These are phyloP conservation scores for Pichia sp. DNA, from an alignment of 1,139 yeast species.

Conservation along the genomic window DNA sequence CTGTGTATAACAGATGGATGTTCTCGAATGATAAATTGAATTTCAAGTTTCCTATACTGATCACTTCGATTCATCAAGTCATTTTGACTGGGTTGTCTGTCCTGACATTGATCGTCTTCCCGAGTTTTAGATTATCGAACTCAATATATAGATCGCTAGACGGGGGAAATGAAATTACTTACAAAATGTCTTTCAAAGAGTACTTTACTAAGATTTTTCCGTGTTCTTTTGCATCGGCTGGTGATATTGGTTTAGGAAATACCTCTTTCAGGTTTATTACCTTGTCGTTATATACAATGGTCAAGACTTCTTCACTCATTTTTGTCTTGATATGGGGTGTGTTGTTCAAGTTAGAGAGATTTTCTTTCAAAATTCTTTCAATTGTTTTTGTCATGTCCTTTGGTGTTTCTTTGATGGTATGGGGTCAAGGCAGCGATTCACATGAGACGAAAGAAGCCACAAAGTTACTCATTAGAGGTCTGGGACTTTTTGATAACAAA, in stretches of 20 bases:
- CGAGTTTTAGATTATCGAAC: conserved; percentile 34
- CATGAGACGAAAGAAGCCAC: not conserved
- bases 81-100: conserved; percentile 48
- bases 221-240: conserved; percentile 81
- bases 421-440: conserved; percentile 27
- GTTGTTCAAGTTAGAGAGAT: conserved; percentile 64
- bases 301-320: conserved; percentile 79
- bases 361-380: conserved; percentile 53
- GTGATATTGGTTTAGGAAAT: conserved; percentile 91
- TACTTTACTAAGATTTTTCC: conserved; percentile 60
- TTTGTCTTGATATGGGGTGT: conserved; percentile 87
- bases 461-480: not conserved
- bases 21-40: conserved; percentile 71
- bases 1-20: conserved; percentile 98
- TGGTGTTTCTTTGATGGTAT: conserved; percentile 84
- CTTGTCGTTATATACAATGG: conserved; percentile 82
- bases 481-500: not conserved
- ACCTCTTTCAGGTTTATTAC: conserved; percentile 73
- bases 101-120: conserved; percentile 36
- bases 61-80: conserved; percentile 80
- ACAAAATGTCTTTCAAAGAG: conserved; percentile 18
- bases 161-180: conserved; percentile 3
- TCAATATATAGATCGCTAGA: conserved; percentile 20
- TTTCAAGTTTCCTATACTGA: conserved; percentile 73
- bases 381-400: conserved; percentile 72